Percentiles rank a stretch among this genome's conserved stretches.
Conservation (phyloP, 2,329 filamentous ascomycete genomes). For the Aspergillus ochraceoroseus region DNA sequence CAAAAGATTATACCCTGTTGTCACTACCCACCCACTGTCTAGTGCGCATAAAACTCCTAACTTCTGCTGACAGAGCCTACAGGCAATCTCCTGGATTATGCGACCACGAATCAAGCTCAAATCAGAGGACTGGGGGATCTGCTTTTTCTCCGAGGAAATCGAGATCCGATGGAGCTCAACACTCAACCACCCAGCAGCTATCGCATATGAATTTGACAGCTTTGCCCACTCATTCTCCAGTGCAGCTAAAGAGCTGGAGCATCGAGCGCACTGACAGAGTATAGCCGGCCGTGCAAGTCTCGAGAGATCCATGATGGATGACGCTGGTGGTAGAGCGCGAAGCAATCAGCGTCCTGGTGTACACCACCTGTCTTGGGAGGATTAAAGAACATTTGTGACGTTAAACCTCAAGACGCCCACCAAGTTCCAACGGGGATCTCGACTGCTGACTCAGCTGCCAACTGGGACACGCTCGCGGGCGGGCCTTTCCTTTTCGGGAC, state of each 20-base stretch:
- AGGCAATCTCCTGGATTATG: slow-evolving; percentile 36
- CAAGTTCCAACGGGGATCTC: slow-evolving; percentile 24
- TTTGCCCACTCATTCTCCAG: slow-evolving; percentile 42
- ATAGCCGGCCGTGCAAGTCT: slow-evolving; percentile 36
- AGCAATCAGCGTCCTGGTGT: slow-evolving; percentile 7
- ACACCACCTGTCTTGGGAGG: slow-evolving; percentile 14
- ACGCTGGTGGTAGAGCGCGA: slow-evolving; percentile 7
- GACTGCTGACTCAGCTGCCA: slow-evolving; percentile 30
- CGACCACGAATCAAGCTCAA: slow-evolving; percentile 34
- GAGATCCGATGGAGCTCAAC: slow-evolving; percentile 37
- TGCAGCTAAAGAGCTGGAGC: slow-evolving; percentile 40
- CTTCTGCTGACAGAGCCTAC: slow-evolving; percentile 39
- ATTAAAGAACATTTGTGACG: neutral
- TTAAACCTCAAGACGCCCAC: slow-evolving; percentile 16
- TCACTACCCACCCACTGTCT: slow-evolving; percentile 34
- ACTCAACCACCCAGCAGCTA: slow-evolving; percentile 37
- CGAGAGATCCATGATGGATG: slow-evolving; percentile 33
- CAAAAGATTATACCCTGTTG: neutral
- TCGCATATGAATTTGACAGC: slow-evolving; percentile 37
- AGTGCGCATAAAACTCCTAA: slow-evolving; percentile 34
- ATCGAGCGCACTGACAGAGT: slow-evolving; percentile 37
- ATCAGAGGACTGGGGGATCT: slow-evolving; percentile 36
- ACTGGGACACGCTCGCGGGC: slow-evolving; percentile 18
- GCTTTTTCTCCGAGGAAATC: slow-evolving; percentile 35
- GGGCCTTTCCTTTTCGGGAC: slow-evolving; percentile 19